Percentiles rank a stretch among this genome's conserved stretches.
These are phyloP conservation scores for Trichoderma sp. DNA, from an alignment of 2,329 filamentous ascomycete genomes.

Conservation along the genomic window DNA sequence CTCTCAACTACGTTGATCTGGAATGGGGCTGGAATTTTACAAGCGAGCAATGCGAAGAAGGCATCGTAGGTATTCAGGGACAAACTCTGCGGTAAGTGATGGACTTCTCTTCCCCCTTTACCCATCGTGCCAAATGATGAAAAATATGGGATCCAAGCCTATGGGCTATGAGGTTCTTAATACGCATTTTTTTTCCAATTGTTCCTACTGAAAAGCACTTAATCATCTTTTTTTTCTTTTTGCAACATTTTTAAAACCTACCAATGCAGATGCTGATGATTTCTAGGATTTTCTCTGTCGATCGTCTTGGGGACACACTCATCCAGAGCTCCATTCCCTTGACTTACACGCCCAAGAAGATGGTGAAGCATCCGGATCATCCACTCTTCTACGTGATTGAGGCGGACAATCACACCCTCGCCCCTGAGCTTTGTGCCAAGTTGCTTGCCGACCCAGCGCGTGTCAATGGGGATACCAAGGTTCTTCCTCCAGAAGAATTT, in stretches of 20 bases:
- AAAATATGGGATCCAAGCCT: conserved; percentile 56
- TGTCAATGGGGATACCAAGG: conserved; percentile 67
- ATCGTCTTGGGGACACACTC: conserved; percentile 79
- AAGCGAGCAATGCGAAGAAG: conserved; percentile 88
- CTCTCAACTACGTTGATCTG: conserved; percentile 80
- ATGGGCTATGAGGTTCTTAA: conserved; percentile 52
- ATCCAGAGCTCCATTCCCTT: conserved; percentile 83
- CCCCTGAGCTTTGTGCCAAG: conserved; percentile 70
- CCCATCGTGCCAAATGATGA: conserved; percentile 57
- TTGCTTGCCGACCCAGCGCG: conserved; percentile 69
- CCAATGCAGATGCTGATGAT: conserved; percentile 15
- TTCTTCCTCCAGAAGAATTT: conserved; percentile 76
- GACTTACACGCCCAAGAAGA: conserved; percentile 83
- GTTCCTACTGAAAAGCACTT: conserved; percentile 81
- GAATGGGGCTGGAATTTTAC: conserved; percentile 97
- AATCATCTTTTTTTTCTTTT: neutral
- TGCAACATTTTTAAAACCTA: neutral
- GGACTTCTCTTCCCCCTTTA: conserved; percentile 27
- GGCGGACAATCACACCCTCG: conserved; percentile 86
- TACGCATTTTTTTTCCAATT: conserved; percentile 71
- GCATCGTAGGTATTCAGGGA: conserved; percentile 89
- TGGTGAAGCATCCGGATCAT: conserved; percentile 82
- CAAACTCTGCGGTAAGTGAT: conserved; percentile 74
- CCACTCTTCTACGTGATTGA: conserved; percentile 93
- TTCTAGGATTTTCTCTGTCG: conserved; percentile 79